Conservation (phyloP, 208 protist species). For the Kentomonas sorsogonicus region DNA sequence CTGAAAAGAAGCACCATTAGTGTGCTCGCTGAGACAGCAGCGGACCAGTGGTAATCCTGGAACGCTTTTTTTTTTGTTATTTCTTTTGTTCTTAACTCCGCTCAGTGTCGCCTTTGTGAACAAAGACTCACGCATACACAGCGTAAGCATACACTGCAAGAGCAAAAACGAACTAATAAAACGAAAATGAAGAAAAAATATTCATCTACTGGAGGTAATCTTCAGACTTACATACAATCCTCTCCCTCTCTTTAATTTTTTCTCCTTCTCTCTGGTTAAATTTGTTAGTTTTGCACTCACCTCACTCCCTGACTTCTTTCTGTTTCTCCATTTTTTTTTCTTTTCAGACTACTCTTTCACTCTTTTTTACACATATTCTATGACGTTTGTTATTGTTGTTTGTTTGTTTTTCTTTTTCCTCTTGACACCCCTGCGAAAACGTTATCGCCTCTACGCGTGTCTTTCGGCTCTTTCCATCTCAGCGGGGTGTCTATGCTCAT, state of each 20-base stretch:
- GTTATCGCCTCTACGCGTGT: constrained; percentile 4
- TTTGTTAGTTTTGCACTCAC: too few relatives aligned
- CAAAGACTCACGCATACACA: too few relatives aligned
- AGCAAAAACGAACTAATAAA: too few relatives aligned
- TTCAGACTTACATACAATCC: not conserved
- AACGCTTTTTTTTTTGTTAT: not conserved
- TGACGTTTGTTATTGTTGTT: not conserved
- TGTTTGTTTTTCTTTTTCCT: constrained; percentile 1
- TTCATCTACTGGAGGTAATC: not conserved
- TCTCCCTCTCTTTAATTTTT: not conserved
- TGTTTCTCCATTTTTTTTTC: constrained; percentile 9
- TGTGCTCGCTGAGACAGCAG: too few relatives aligned
- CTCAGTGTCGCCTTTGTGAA: too few relatives aligned
- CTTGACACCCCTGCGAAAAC: constrained; percentile 9
- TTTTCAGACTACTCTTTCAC: constrained; percentile 1
- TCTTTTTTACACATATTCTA: constrained; percentile 2
- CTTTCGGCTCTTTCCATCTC: constrained; percentile 4
- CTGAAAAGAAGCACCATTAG: too few relatives aligned
- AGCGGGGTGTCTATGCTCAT: constrained; percentile 2
- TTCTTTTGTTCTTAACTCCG: not conserved
- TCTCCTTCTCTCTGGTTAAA: too few relatives aligned
- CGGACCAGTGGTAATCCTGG: not conserved
- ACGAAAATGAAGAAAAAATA: not conserved
- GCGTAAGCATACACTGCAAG: too few relatives aligned
- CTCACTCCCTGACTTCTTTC: too few relatives aligned